These are phyloP conservation scores for Nakaseomyces bracarensis DNA, from an alignment of 1,139 yeast genomes.

Conservation along the genomic window DNA sequence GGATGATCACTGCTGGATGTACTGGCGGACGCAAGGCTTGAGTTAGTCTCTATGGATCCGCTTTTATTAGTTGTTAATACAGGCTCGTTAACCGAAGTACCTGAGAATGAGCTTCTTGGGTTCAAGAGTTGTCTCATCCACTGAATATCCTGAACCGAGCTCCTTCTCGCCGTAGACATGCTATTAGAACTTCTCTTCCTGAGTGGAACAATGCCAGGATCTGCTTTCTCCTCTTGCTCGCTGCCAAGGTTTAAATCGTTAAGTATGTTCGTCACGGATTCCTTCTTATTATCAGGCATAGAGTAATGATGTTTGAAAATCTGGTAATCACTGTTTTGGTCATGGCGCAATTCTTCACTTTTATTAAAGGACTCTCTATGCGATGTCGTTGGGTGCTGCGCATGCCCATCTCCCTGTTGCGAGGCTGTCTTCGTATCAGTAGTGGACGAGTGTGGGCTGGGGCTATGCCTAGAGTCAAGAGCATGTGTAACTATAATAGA, in stretches of 20 bases:
- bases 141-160: constrained; percentile 30
- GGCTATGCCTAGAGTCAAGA: not conserved
- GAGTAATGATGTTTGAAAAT: constrained; percentile 26
- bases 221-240: not conserved
- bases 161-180: constrained; percentile 16
- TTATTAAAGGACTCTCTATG: constrained; percentile 13
- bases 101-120: constrained; percentile 32
- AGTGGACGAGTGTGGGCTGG: constrained; percentile 2
- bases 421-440: not conserved
- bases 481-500: not conserved
- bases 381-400: constrained; percentile 7
- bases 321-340: constrained; percentile 16
- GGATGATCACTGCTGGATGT: not conserved
- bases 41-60: constrained; percentile 4
- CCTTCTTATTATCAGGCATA: constrained; percentile 18
- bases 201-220: constrained; percentile 2
- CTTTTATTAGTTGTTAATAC: constrained; percentile 5
- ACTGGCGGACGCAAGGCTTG: not conserved
- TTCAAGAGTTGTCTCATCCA: constrained; percentile 29
- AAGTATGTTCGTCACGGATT: constrained; percentile 20
- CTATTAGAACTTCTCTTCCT: constrained; percentile 1
- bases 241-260: constrained; percentile 18
- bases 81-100: constrained; percentile 24
- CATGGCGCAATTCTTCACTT: too few relatives aligned
- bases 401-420: not conserved